phyloP scores from a whole-genome alignment of 2,329 filamentous ascomycete species.

The Sporothrix variecibatus region DNA sequence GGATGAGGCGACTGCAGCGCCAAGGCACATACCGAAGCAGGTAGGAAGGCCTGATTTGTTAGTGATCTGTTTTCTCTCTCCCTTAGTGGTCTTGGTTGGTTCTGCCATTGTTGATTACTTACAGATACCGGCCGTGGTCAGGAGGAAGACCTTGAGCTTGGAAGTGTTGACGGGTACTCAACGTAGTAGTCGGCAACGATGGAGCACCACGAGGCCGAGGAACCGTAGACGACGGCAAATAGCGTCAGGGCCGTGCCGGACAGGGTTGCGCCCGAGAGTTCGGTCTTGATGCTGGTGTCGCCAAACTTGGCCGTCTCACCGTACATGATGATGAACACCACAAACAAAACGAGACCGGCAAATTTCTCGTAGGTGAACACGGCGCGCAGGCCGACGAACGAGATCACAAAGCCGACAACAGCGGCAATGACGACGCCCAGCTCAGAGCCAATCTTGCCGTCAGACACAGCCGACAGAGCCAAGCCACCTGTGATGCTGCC shows the following conservation, averaged over 20 bases:
- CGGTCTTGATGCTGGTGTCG: constrained; percentile 42
- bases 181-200: constrained; percentile 50
- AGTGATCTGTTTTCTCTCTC: background rate
- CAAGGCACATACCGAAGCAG: constrained; percentile 60
- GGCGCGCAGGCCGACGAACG: constrained; percentile 53
- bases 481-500: constrained; percentile 55
- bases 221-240: constrained; percentile 50
- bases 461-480: constrained; percentile 49
- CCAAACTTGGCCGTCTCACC: constrained; percentile 47
- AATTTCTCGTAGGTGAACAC: constrained; percentile 54
- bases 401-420: constrained; percentile 51
- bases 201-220: constrained; percentile 52
- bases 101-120: constrained; percentile 21
- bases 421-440: constrained; percentile 57
- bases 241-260: constrained; percentile 46
- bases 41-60: constrained; percentile 44
- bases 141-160: constrained; percentile 49
- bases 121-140: constrained; percentile 50
- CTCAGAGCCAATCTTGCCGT: constrained; percentile 48
- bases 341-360: constrained; percentile 51
- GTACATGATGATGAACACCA: constrained; percentile 53
- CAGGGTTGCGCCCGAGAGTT: constrained; percentile 41
- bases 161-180: constrained; percentile 50
- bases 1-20: constrained; percentile 63
- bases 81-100: no score